A percentile compares a stretch with the other conserved stretches of the same genome.
These are phyloP conservation scores for Polyplosphaeria fusca DNA, from an alignment of 495 filamentous ascomycete genomes.

Conservation along the genomic window DNA sequence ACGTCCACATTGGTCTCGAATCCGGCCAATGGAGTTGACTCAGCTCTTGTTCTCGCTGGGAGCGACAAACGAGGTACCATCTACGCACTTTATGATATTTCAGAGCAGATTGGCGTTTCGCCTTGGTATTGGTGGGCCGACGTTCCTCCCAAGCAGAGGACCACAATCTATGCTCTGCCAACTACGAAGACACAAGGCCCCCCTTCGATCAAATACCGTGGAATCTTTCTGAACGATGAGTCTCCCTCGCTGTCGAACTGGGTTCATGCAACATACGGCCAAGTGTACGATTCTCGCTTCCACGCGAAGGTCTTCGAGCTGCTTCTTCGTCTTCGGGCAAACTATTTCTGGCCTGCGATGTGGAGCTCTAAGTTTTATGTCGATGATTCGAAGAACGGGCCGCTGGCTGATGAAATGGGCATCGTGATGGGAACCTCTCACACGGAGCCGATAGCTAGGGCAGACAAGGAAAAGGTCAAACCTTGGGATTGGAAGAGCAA, in stretches of 20 bases:
- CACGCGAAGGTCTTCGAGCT: conserved; percentile 70
- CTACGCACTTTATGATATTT: conserved; percentile 69
- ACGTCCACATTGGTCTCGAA: conserved; percentile 55
- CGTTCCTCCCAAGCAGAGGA: conserved; percentile 54
- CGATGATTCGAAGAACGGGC: conserved; percentile 24
- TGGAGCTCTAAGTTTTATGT: conserved; percentile 49
- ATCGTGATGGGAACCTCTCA: conserved; percentile 70
- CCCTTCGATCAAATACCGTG: conserved; percentile 70
- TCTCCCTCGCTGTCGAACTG: conserved; percentile 67
- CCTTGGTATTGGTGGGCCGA: conserved; percentile 80
- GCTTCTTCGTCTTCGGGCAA: conserved; percentile 64
- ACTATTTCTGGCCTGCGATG: conserved; percentile 72
- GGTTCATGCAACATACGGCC: conserved; percentile 55
- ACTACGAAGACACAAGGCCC: conserved; percentile 55
- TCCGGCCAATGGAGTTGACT: conserved; percentile 54
- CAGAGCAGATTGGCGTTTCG: conserved; percentile 73
- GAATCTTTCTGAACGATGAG: conserved; percentile 78
- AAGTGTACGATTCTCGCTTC: conserved; percentile 60
- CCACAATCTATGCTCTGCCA: conserved; percentile 53
- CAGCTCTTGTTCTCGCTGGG: conserved; percentile 64
- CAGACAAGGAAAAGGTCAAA: conserved; percentile 62
- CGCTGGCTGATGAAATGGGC: conserved; percentile 64
- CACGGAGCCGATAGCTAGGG: conserved; percentile 70
- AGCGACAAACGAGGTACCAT: conserved; percentile 67
- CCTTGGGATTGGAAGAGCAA: conserved; percentile 67